Conservation (phyloP, 306 rosid species). For the Delonix regia region DNA sequence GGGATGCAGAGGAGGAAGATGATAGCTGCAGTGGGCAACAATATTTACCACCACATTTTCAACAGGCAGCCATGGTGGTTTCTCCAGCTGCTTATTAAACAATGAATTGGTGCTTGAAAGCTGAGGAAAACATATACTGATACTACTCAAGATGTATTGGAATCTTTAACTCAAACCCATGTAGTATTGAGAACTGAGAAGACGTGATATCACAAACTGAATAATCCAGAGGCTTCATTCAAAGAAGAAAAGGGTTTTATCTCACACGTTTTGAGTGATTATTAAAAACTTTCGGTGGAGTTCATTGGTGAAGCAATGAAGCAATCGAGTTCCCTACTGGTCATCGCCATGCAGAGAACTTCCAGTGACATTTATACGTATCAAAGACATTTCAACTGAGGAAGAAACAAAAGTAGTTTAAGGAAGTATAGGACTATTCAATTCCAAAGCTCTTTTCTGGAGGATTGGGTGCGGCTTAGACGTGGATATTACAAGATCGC, state of each 20-base stretch:
- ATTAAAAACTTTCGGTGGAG: no score
- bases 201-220: not conserved
- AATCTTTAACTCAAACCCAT: not conserved
- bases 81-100: conserved; percentile 47
- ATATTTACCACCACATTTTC: conserved; percentile 37
- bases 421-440: no score
- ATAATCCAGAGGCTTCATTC: not conserved
- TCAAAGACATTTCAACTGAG: not conserved
- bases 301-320: not conserved
- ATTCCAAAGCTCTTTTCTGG: no score
- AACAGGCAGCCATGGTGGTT: conserved; percentile 49
- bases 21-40: conserved; percentile 27
- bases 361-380: not conserved
- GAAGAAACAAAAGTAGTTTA: not conserved
- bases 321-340: not conserved
- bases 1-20: conserved; percentile 72
- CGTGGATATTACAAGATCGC: no score
- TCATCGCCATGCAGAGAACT: not conserved
- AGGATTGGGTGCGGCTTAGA: no score
- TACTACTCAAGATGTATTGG: not conserved
- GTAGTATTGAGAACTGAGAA: not conserved
- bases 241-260: no score
- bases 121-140: not conserved
- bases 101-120: not conserved
- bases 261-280: not conserved